phyloP scores from a whole-genome alignment of 1,284 basidiomycete species.

The Pisolithus thermaeus region DNA sequence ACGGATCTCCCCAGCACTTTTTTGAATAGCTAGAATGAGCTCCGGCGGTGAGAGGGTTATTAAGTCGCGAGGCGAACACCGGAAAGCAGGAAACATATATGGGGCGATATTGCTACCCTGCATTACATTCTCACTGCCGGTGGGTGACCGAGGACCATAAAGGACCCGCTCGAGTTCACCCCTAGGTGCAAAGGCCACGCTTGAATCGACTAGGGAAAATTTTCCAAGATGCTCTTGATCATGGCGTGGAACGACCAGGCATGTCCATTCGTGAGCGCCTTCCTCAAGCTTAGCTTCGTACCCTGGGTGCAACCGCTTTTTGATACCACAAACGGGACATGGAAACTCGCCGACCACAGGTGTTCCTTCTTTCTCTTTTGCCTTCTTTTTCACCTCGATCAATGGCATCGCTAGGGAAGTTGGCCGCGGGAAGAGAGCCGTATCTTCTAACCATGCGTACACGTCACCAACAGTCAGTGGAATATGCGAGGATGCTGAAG shows the following conservation, averaged over 20 bases:
- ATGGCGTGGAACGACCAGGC: slow-evolving; percentile 17
- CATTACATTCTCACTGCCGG: not conserved
- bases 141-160: slow-evolving; percentile 3
- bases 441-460: slow-evolving; percentile 52
- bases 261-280: slow-evolving; percentile 16
- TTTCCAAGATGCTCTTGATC: slow-evolving; percentile 18
- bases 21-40: slow-evolving; percentile 23
- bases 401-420: slow-evolving; percentile 7
- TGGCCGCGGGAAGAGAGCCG: slow-evolving; percentile 42
- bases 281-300: slow-evolving; percentile 20
- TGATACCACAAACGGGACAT: slow-evolving; percentile 27
- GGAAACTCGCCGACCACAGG: slow-evolving; percentile 17
- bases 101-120: not conserved
- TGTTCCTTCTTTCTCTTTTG: slow-evolving; percentile 15
- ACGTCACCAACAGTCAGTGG: slow-evolving; percentile 49
- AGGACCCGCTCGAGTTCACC: slow-evolving; percentile 14
- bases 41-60: slow-evolving; percentile 20
- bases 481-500: slow-evolving; percentile 20
- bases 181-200: slow-evolving; percentile 12
- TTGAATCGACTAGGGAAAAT: slow-evolving; percentile 19
- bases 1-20: slow-evolving; percentile 13
- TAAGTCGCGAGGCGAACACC: slow-evolving; percentile 19
- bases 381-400: slow-evolving; percentile 23
- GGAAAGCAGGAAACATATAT: slow-evolving; percentile 8
- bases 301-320: slow-evolving; percentile 20